Evolutionary conservation across 306 rosid genomes (phyloP).

Genomic region (Senna tora): DNA sequence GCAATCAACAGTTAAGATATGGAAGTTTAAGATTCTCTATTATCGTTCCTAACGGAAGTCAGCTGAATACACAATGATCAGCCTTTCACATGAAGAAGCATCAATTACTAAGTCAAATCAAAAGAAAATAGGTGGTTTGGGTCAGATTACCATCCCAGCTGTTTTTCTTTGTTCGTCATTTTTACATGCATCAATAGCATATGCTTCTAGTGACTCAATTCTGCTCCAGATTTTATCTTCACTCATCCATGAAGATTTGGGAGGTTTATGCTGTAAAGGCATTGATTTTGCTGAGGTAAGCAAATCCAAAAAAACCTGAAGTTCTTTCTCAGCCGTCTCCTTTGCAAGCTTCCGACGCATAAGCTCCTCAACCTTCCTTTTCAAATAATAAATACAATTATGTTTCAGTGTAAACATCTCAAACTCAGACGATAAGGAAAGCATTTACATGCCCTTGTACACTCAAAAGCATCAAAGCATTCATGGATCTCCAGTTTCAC

Average conservation of each 20-base stretch:
- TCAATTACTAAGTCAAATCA: slow-evolving; percentile 32
- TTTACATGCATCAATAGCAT: slow-evolving; percentile 79
- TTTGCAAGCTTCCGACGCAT: slow-evolving; percentile 68
- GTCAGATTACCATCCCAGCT: slow-evolving; percentile 73
- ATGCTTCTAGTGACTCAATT: slow-evolving; percentile 81
- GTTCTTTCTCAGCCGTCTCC: slow-evolving; percentile 87
- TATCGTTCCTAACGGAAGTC: slow-evolving; percentile 10
- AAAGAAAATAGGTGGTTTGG: slow-evolving; percentile 33
- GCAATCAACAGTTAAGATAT: slow-evolving; percentile 16
- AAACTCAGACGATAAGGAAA: slow-evolving; percentile 19
- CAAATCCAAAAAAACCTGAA: slow-evolving; percentile 62
- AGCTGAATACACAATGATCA: slow-evolving; percentile 24
- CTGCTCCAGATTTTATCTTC: slow-evolving; percentile 66
- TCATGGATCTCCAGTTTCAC: slow-evolving; percentile 16
- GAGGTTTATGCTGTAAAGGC: slow-evolving; percentile 71
- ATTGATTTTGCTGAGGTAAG: slow-evolving; percentile 71
- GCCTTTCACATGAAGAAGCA: slow-evolving; percentile 20
- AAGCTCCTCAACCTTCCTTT: slow-evolving; percentile 86
- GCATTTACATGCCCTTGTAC: neutral
- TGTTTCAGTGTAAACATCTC: slow-evolving; percentile 23
- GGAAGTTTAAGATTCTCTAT: slow-evolving; percentile 21
- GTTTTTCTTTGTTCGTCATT: slow-evolving; percentile 77
- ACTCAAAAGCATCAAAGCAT: slow-evolving; percentile 16
- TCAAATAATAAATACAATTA: slow-evolving; percentile 23
- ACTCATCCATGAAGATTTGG: slow-evolving; percentile 73